A percentile compares a stretch with the other conserved stretches of the same genome.
phyloP scores from a whole-genome alignment of 768 basidiomycete genomes.

The Leccinellum rugosiceps region DNA sequence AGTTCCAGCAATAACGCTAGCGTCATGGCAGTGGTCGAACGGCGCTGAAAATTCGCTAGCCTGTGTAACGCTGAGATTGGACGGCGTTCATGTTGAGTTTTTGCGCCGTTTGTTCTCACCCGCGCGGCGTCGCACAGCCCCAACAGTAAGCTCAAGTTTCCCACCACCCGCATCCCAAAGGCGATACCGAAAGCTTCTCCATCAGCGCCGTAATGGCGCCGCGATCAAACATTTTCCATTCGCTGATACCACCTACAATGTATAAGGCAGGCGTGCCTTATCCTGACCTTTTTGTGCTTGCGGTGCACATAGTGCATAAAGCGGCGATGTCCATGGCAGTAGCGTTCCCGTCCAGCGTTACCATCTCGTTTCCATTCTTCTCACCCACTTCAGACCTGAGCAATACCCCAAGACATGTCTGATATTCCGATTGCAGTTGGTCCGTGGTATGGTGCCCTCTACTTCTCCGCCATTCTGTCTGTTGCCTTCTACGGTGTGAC shows the following conservation, averaged over 20 bases:
- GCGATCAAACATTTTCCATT: neutral
- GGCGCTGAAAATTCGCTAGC: neutral
- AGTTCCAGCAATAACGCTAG: neutral
- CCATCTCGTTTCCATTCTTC: neutral
- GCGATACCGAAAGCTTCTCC: neutral
- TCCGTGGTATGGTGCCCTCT: neutral
- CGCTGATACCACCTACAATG: neutral
- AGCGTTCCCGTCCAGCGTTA: neutral
- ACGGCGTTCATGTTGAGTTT: neutral
- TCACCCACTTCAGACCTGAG: neutral
- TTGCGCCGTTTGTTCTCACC: too few species aligned
- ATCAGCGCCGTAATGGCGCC: neutral
- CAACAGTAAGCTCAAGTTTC: too few species aligned
- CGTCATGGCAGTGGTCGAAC: neutral
- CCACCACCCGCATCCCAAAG: too few species aligned
- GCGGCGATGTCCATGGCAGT: neutral
- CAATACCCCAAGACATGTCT: neutral
- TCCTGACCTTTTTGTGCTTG: neutral
- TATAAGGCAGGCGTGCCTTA: neutral
- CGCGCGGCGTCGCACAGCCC: too few species aligned
- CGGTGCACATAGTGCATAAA: neutral
- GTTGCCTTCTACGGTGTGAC: constrained; percentile 2
- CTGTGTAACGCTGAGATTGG: neutral
- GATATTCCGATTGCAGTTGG: neutral
- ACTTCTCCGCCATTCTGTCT: constrained; percentile 2